Percentiles rank a stretch among this genome's conserved stretches.
phyloP scores from a whole-genome alignment of 108 stramenopile genomes.

The Fragilariopsis cylindrus region DNA sequence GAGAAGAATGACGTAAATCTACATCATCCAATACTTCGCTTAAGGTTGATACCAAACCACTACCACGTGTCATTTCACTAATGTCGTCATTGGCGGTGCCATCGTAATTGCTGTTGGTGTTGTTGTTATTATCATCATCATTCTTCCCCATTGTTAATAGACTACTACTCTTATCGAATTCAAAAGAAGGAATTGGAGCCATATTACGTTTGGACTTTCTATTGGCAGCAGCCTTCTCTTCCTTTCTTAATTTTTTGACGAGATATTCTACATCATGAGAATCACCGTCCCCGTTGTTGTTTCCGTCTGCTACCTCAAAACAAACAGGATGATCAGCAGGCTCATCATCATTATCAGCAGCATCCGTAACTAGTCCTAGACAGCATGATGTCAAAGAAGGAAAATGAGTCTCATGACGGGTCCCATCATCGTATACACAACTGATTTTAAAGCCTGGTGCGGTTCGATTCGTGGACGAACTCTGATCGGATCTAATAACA shows the following conservation, averaged over 20 bases:
- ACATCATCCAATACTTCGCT: constrained; percentile 12
- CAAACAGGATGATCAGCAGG: background rate
- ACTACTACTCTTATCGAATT: background rate
- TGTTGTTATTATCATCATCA: background rate
- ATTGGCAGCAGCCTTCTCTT: background rate
- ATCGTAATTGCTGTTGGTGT: background rate
- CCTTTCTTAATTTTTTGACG: background rate
- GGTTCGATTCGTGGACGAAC: background rate
- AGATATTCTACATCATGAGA: constrained; percentile 1
- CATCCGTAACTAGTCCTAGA: background rate
- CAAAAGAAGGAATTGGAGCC: background rate
- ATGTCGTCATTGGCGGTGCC: constrained; percentile 1
- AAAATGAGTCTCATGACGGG: background rate
- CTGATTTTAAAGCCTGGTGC: background rate
- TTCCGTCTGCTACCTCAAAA: background rate
- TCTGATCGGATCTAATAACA: too few relatives aligned
- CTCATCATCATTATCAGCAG: background rate
- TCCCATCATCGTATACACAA: background rate
- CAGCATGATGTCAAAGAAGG: background rate
- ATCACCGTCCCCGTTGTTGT: background rate
- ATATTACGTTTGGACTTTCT: background rate
- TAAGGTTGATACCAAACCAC: constrained; percentile 1
- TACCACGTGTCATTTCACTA: constrained; percentile 19
- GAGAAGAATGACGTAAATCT: background rate
- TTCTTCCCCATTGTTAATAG: background rate